Base-by-base conservation (phyloP, 768 basidiomycete genomes). In the Krasilnikovozyma curviuscula region DNA sequence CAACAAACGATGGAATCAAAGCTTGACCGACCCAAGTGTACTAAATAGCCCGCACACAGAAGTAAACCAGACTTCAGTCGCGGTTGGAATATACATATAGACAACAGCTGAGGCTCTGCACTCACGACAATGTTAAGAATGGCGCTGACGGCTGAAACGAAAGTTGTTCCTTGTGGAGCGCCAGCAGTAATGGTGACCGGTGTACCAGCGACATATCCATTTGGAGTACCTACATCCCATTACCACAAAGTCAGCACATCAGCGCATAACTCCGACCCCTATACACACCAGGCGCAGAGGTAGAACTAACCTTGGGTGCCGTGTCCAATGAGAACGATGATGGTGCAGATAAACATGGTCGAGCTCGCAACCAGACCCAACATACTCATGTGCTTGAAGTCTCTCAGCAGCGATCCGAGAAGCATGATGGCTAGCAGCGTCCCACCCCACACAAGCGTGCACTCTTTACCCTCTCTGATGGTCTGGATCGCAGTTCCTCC, bases 1-100 rank as follows among this genome's bases (percentile, higher is more conserved):
- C 57, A 18, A 56, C 52, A 37, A 56, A 58, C 0, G 55, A 54
- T 2, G 57, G 57, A 23, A 58, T 58, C 21, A 58, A 39, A 13
- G 57, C 57, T 32, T 58, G 57, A 10, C 57, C 57, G 43, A 55
- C 48, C 29, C 49, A 57, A 3, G 56, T 55, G 43, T 56, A 58
- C 5, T 28, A 32, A 34, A 10, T 14, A 32, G 25, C 18, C 44
- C 39, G 24, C 28, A 27, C 33, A 30, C 42, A 34, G 18, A 34
- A 34, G 18, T 18, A 34, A 34, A 12, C 33, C 33, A 34, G 18
- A 34, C n/a, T 34, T n/a, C 32, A 10, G 32, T 34, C 10, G 12
- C 10, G 24, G 16, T 38, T n/a, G 33, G n/a, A 34, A n/a, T 34
- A 12, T 34, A 12, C 33, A n/a, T n/a, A 12, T 34, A 34, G 12